phyloP scores from a whole-genome alignment of 2,329 filamentous ascomycete species.

The Nemania serpens region DNA sequence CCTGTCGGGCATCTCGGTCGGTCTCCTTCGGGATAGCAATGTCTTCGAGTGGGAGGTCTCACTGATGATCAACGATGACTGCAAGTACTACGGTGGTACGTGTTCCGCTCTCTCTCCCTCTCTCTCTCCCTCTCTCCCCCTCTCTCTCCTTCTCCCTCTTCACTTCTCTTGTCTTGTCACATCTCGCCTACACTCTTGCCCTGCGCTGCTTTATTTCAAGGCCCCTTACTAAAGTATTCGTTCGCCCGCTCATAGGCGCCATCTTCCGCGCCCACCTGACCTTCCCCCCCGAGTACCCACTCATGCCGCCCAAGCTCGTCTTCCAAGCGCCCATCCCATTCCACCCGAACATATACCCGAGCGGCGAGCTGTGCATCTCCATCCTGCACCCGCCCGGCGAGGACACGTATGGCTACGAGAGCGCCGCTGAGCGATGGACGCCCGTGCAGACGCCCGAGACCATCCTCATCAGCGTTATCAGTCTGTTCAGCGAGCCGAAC shows the following conservation, averaged over 20 bases:
- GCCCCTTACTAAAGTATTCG: background rate
- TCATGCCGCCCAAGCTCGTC: constrained; percentile 83
- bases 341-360: constrained; percentile 92
- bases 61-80: constrained; percentile 96
- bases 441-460: constrained; percentile 96
- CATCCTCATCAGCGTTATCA: constrained; percentile 89
- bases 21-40: constrained; percentile 81
- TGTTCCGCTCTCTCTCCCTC: constrained; percentile 21
- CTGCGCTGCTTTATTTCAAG: background rate
- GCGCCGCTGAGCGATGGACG: constrained; percentile 86
- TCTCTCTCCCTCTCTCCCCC: background rate
- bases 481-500: constrained; percentile 89
- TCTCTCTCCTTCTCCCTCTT: background rate
- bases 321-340: constrained; percentile 84
- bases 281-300: constrained; percentile 87
- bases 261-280: constrained; percentile 85
- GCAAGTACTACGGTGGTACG: constrained; percentile 89
- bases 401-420: constrained; percentile 92
- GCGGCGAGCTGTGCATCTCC: constrained; percentile 91
- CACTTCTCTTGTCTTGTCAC: background rate
- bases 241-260: constrained; percentile 74
- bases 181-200: too few species aligned
- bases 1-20: constrained; percentile 92
- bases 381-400: constrained; percentile 96
- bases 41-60: constrained; percentile 99